Base-by-base conservation (phyloP, 2,329 filamentous ascomycete genomes). In the Aureobasidium sp. region DNA sequence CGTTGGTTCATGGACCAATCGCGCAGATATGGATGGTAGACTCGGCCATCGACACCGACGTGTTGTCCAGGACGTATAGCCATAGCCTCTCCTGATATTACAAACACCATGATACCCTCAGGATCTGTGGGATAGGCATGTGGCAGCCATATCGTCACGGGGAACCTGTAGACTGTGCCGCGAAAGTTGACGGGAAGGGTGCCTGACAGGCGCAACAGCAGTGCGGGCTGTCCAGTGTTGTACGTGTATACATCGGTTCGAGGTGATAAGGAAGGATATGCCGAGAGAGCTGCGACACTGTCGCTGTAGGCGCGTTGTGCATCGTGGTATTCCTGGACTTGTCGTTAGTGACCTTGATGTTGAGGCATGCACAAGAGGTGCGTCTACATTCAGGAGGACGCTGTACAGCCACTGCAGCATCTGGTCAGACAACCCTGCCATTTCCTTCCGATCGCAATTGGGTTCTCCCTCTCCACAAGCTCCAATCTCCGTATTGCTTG, bases 231-330 rank as follows among this genome's bases (percentile, higher is more conserved):
- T 70, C 94, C 94, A 80, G 90, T 90, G 68, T 96, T 89, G 73
- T 92, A 96, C 62, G 93, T 97, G 76, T 97, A 95, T 57, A 97
- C 92, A 74, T 97, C 92, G 64, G 94, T 99, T 68, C 90, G 85
- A 29, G 92, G 91, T 9, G 87, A 84, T 25, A 99, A 81, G 2
- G 90, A 88, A 8, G 91, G 85, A 71, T 91, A 91, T 68, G 88
- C 84, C 36, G 89, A 84, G 59, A 99, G 84, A 31, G 87, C 85
- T 71, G 91, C 88, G 65, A 90, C 92, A 68, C 95, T 87, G 76
- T 97, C 92, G 73, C 89, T 89, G 78, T 97, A 97, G 60, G 92
- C 91, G 65, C 91, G 88, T 72, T 93, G 95, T 63, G 95, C 88
- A 78, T 97, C 90, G 74, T 87, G 86, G 73, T 99, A 97, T 83